A percentile compares a stretch with the other conserved stretches of the same genome.
These are phyloP conservation scores for Acer saccharum DNA, from an alignment of 345 rosid genomes.

Conservation along the genomic window DNA sequence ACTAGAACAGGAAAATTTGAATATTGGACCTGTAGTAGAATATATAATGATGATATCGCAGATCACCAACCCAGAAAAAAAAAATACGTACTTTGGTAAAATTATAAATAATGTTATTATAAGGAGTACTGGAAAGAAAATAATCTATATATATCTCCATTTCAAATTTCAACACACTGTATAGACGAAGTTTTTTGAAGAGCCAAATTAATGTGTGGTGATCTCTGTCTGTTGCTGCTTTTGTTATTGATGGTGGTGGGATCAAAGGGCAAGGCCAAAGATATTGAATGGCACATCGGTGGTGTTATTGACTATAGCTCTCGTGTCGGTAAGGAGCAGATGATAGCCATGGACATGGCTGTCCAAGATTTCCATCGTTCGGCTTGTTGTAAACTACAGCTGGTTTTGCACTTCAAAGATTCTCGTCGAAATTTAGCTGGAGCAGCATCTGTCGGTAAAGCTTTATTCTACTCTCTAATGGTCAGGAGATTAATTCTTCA, in stretches of 20 bases:
- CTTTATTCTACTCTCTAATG: neutral
- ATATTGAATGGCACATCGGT: neutral
- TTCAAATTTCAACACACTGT: neutral
- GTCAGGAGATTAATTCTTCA: too few species aligned
- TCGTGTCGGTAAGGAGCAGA: constrained; percentile 5
- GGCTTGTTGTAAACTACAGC: neutral
- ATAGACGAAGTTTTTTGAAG: neutral
- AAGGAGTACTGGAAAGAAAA: too few species aligned
- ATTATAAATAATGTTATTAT: too few species aligned
- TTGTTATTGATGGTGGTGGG: neutral
- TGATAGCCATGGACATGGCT: constrained; percentile 9
- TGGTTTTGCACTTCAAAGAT: constrained; percentile 15
- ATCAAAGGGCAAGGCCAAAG: neutral
- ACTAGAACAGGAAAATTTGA: neutral
- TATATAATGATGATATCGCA: neutral
- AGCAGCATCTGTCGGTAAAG: constrained; percentile 9
- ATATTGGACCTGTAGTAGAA: neutral
- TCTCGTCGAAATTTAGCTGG: neutral
- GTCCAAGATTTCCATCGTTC: constrained; percentile 14
- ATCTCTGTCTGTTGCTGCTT: neutral
- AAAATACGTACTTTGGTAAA: too few species aligned
- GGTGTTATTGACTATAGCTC: constrained; percentile 3
- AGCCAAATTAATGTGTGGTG: neutral
- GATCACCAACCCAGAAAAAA: neutral
- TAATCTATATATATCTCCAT: neutral